Evolutionary conservation across 2,329 filamentous ascomycete genomes (phyloP).

Genomic region (Claviceps sp.): DNA sequence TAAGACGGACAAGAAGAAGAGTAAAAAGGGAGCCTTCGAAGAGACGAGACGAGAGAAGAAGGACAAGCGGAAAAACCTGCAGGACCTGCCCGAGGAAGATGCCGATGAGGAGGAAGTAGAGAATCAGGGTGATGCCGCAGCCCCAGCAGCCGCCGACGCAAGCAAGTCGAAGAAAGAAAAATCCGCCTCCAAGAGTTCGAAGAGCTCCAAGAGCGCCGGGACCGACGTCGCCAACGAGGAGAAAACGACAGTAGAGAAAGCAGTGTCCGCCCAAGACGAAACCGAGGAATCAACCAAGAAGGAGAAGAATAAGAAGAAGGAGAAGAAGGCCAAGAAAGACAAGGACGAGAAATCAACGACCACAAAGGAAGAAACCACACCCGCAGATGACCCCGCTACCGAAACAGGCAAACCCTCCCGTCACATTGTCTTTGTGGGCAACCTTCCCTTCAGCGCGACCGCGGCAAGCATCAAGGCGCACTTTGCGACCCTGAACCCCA

Average conservation of each 20-base stretch:
- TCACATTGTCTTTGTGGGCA: slow-evolving; percentile 40
- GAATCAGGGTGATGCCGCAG: slow-evolving; percentile 5
- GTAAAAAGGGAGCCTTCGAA: slow-evolving; percentile 18
- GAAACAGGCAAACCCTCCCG: slow-evolving; percentile 15
- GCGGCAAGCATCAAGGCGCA: slow-evolving; percentile 55
- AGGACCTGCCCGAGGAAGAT: slow-evolving; percentile 23
- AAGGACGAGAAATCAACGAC: neutral
- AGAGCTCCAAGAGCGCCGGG: slow-evolving; percentile 8
- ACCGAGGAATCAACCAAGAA: slow-evolving; percentile 8
- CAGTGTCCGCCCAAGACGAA: too few species aligned
- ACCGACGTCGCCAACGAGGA: slow-evolving; percentile 6
- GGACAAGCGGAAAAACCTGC: slow-evolving; percentile 25
- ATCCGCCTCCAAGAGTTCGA: slow-evolving; percentile 9
- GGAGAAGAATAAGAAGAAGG: slow-evolving; percentile 13
- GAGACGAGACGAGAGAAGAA: slow-evolving; percentile 27
- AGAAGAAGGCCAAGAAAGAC: slow-evolving; percentile 12
- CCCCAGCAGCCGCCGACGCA: slow-evolving; percentile 10
- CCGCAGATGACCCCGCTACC: slow-evolving; percentile 4
- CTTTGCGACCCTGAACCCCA: slow-evolving; percentile 53
- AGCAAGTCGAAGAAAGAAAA: slow-evolving; percentile 13
- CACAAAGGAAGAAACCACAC: slow-evolving; percentile 9
- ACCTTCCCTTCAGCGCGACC: slow-evolving; percentile 77
- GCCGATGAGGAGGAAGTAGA: slow-evolving; percentile 12
- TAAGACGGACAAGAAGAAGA: slow-evolving; percentile 20
- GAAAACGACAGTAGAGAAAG: too few species aligned